Base-by-base conservation (phyloP, 495 filamentous ascomycete genomes). In the Paragyromitra xinjiangensis region DNA sequence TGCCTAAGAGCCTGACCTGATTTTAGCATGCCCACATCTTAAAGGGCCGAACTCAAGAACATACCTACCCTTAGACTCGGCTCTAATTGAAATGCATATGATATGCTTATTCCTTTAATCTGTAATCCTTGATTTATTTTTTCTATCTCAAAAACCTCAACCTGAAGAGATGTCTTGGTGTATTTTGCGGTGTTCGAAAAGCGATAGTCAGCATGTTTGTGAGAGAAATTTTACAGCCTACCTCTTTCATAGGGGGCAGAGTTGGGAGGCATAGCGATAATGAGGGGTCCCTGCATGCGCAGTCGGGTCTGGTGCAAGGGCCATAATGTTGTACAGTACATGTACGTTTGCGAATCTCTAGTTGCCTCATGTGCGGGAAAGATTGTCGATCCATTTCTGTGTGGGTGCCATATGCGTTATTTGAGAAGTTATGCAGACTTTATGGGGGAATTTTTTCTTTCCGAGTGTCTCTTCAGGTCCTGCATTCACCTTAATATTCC, bases 301-400 rank as follows among this genome's bases (percentile, higher is more conserved):
- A 58, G 29, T 34, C 2, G 2, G 29, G 29, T 40, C 61, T 51
- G 12, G 37, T 40, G 29, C 2, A 44, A 24, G 6, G 14, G 44
- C 9, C 9, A 55, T 34, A n/a, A 71, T 37, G 39, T 24, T 26
- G 6, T 7, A n/a, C 8, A 26, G 24, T 42, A 39, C 40, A 14
- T 34, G 29, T 34, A 34, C 2, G n/a, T 12, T 59, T n/a, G 39
- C 7, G 29, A 70, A 50, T 8, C 42, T 50, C 19, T 51, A 70
- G 42, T 50, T 50, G 19, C 22, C 26, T 39, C 53, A 70, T 61
- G 39, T 16, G 44, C 59, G 56, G 19, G 48, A 56, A 42, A 65
- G 51, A 19, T 56, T 71, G 4, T 34, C 19, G 37, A 64, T 42
- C 45, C 14, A 22, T 58, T 50, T 65, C 11, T 22, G 16, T 19